Evolutionary conservation across 2,329 filamentous ascomycete genomes (phyloP).

Genomic region (Aspergillus viridinutans): DNA sequence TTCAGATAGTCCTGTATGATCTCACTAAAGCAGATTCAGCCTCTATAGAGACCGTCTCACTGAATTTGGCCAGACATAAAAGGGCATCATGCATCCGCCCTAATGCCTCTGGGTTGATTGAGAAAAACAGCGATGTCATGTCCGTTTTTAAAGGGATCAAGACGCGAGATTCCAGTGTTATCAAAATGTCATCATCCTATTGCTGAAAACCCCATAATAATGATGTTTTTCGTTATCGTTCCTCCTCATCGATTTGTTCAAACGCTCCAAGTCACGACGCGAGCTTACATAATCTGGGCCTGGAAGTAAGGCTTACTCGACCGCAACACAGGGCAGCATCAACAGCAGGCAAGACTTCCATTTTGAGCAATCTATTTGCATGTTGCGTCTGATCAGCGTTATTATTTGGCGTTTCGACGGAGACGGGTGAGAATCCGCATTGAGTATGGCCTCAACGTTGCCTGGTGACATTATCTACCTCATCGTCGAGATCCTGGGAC

Average conservation of each 20-base stretch:
- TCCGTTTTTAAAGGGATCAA: not conserved
- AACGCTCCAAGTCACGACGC: constrained; percentile 3
- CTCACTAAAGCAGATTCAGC: constrained; percentile 55
- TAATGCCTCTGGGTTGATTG: constrained; percentile 53
- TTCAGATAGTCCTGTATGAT: not conserved
- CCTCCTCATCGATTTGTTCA: not conserved
- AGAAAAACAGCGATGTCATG: constrained; percentile 46
- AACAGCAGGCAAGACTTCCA: not conserved
- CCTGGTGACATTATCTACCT: constrained; percentile 24
- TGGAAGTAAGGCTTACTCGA: not conserved
- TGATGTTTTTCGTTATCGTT: not conserved
- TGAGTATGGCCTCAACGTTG: constrained; percentile 17
- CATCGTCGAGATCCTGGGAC: constrained; percentile 22
- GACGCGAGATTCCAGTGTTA: not conserved
- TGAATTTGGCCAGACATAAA: constrained; percentile 59
- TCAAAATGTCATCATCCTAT: not conserved
- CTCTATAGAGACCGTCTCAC: constrained; percentile 59
- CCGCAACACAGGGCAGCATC: not conserved
- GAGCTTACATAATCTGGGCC: constrained; percentile 17
- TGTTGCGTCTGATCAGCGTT: not conserved
- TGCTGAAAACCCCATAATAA: not conserved
- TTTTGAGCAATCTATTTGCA: not conserved
- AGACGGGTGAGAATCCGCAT: not conserved
- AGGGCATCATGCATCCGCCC: constrained; percentile 56
- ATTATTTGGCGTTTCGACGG: not conserved